Percentiles rank a stretch among this genome's conserved stretches.
Evolutionary conservation across 257 asterid species (phyloP).

Genomic region (Solanum etuberosum): DNA sequence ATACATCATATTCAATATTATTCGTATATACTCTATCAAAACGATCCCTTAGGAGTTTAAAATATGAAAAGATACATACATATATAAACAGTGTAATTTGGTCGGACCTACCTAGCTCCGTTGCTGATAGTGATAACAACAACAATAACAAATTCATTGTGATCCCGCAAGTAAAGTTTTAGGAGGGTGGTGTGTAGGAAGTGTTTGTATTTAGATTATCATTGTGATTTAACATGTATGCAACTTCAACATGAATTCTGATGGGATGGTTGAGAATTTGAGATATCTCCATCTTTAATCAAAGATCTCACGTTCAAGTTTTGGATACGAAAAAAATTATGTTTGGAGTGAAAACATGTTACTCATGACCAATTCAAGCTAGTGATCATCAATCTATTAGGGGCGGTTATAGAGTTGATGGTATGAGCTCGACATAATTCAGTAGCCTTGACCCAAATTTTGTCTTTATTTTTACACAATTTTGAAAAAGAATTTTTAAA

Average conservation of each 20-base stretch:
- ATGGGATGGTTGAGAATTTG: background rate
- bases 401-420: background rate
- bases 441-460: background rate
- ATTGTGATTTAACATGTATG: background rate
- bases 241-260: background rate
- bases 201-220: background rate
- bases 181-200: background rate
- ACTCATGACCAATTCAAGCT: background rate
- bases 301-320: rapidly evolving
- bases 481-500: no score
- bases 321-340: background rate
- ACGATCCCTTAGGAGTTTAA: background rate
- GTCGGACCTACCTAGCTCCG: background rate
- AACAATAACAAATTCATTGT: background rate
- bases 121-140: background rate
- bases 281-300: background rate
- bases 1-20: background rate
- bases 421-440: background rate
- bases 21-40: background rate
- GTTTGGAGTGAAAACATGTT: background rate
- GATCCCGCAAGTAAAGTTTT: background rate
- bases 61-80: background rate
- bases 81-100: background rate
- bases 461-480: background rate
- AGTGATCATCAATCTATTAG: background rate